Percentiles rank a stretch among this genome's conserved stretches.
Evolutionary conservation across 129 eudicot genomes (phyloP).

Genomic region (Lactuca saligna): DNA sequence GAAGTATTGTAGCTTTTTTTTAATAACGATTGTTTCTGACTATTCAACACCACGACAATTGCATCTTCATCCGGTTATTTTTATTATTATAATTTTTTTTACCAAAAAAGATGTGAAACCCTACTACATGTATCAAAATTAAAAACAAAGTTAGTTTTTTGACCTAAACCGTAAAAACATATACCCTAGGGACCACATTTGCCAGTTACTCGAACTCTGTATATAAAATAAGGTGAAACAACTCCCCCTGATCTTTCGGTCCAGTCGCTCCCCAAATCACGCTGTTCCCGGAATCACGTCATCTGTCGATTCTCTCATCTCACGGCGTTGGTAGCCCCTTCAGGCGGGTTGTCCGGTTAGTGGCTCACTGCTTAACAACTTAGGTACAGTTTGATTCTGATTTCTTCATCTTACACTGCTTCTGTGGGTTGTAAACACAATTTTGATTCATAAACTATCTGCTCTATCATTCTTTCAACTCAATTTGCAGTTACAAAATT

Average conservation of each 20-base stretch:
- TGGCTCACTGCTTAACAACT: neutral
- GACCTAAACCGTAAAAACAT: too few species aligned
- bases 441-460: neutral
- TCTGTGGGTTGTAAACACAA: neutral
- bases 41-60: too few species aligned
- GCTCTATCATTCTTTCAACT: conserved; percentile 12
- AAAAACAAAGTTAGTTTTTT: too few species aligned
- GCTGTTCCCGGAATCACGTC: conserved; percentile 6
- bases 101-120: too few species aligned
- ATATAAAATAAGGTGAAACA: neutral
- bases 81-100: too few species aligned
- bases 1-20: too few species aligned
- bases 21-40: too few species aligned
- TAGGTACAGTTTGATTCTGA: conserved; percentile 5
- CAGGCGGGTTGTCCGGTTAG: neutral
- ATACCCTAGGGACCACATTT: too few species aligned
- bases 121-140: too few species aligned
- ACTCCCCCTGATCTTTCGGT: neutral
- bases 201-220: too few species aligned
- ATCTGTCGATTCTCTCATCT: neutral
- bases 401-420: neutral
- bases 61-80: too few species aligned
- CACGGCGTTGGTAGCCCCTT: neutral
- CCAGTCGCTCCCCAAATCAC: conserved; percentile 5
- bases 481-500: neutral